phyloP scores from a whole-genome alignment of 2,329 filamentous ascomycete species.

The Lachnellula occidentalis region DNA sequence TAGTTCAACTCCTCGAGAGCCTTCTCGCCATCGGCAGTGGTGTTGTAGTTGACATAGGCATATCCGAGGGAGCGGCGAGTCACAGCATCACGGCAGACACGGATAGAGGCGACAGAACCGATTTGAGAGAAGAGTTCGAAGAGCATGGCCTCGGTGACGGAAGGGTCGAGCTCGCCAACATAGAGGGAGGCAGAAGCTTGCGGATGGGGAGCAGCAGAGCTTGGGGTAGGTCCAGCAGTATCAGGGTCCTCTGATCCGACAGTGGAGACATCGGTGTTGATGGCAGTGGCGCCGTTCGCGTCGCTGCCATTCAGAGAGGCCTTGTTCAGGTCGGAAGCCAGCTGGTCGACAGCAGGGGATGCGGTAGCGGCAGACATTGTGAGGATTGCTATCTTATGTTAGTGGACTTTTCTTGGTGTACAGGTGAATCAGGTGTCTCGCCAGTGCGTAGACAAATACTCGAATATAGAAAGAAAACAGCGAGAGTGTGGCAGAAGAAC shows the following conservation, averaged over 20 bases:
- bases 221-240: constrained; percentile 64
- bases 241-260: constrained; percentile 53
- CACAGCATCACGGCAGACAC: constrained; percentile 98
- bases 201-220: constrained; percentile 67
- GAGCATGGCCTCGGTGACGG: constrained; percentile 99
- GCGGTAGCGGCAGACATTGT: constrained; percentile 58
- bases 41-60: constrained; percentile 99
- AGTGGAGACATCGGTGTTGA: constrained; percentile 68
- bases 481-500: constrained; percentile 9
- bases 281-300: constrained; percentile 58
- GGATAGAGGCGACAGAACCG: constrained; percentile 96
- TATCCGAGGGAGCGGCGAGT: constrained; percentile 98
- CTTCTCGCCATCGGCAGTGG: constrained; percentile 91
- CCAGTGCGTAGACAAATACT: neutral
- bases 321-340: constrained; percentile 71
- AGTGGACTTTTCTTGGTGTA: neutral
- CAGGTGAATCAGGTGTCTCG: neutral
- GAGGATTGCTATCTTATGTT: constrained; percentile 22
- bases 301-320: constrained; percentile 63
- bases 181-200: constrained; percentile 97
- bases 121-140: constrained; percentile 99
- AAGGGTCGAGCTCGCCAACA: constrained; percentile 95
- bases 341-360: constrained; percentile 67
- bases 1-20: constrained; percentile 99
- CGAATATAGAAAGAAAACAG: neutral